Evolutionary conservation across 2,329 filamentous ascomycete species (phyloP), one percentile per base, ranked within the genome.

Genomic region (Lojkania enalia): DNA sequence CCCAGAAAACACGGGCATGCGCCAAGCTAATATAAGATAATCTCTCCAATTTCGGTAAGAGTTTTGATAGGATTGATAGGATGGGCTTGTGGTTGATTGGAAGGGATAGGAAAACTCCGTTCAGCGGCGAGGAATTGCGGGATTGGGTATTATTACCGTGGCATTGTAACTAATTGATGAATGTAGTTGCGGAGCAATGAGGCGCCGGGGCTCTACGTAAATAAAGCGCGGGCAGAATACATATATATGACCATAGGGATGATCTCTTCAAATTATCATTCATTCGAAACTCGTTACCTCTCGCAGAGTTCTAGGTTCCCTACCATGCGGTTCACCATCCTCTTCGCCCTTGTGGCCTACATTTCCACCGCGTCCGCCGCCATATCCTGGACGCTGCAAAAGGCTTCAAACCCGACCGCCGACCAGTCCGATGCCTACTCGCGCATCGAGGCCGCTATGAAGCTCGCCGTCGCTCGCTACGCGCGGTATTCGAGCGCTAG

Each of bases 381-480:
- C 15, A 49, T 33, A 9, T 6, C 11, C 7, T 68, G 63, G 59
- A 50, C 55, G 4, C 49, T 68, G 15, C 48, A 56, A 44, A 61
- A 60, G 50, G 50, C 54, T 21, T 37, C 59, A 20, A 59, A 56
- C 40, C 64, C 64, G 11, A 61, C 58, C 3, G 56, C 62, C 7
- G 64, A 68, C 41, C 57, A 68, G 36, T 27, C n/a, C 33, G 63
- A 66, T 16, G 64, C 64, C 5, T 68, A 68, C 44, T 39, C 46
- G 4, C 58, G 50, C 19, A 68, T 68, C 50, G 58, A 64, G 48
- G 49, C 54, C 7, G 62, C 62, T 6, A 67, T 67, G 63, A 55
- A 50, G 20, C 57, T 57, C 15, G 64, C 64, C 19, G 58, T 61
- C 11, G 52, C 57, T 1, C 58, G 62, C 25, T 66, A 67, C 36